Conservation (phyloP, 805 yeast species). For the Kockiozyma suomiensis region DNA sequence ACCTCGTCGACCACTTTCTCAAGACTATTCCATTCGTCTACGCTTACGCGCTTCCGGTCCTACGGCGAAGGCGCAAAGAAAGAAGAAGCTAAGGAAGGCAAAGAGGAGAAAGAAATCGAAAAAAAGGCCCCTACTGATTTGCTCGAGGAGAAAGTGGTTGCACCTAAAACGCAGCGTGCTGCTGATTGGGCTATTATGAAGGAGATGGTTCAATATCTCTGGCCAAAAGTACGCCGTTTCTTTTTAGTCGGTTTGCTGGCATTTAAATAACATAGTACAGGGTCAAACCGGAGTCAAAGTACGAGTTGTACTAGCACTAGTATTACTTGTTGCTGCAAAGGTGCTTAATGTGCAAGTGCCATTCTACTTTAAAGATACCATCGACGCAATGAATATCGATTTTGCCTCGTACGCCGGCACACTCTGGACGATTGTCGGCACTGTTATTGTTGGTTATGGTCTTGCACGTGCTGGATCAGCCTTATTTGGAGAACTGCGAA, state of each 20-base stretch:
- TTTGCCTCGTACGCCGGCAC: conserved; percentile 71
- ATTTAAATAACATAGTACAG: conserved; percentile 31
- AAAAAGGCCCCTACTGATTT: conserved; percentile 4
- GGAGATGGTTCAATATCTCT: conserved; percentile 67
- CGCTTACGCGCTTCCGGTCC: neutral
- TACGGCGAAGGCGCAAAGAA: conserved; percentile 1
- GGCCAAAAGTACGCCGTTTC: conserved; percentile 60
- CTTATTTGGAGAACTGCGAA: conserved; percentile 88
- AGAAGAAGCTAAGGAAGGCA: neutral
- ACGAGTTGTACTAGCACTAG: conserved; percentile 75
- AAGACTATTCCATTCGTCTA: neutral
- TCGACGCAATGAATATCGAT: conserved; percentile 91
- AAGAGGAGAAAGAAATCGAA: conserved; percentile 1
- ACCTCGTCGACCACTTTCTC: too few species aligned
- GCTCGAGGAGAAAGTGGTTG: conserved; percentile 23
- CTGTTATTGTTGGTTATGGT: conserved; percentile 82
- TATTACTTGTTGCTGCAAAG: conserved; percentile 76
- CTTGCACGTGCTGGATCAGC: conserved; percentile 93
- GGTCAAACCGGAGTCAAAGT: conserved; percentile 64
- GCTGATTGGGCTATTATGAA: conserved; percentile 52
- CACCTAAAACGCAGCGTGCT: conserved; percentile 22
- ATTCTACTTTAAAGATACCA: conserved; percentile 82
- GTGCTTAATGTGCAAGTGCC: conserved; percentile 93
- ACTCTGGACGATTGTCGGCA: conserved; percentile 65
- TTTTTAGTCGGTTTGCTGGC: neutral